Base-by-base conservation (phyloP, 768 basidiomycete genomes). In the Rhodotorula paludigena region DNA sequence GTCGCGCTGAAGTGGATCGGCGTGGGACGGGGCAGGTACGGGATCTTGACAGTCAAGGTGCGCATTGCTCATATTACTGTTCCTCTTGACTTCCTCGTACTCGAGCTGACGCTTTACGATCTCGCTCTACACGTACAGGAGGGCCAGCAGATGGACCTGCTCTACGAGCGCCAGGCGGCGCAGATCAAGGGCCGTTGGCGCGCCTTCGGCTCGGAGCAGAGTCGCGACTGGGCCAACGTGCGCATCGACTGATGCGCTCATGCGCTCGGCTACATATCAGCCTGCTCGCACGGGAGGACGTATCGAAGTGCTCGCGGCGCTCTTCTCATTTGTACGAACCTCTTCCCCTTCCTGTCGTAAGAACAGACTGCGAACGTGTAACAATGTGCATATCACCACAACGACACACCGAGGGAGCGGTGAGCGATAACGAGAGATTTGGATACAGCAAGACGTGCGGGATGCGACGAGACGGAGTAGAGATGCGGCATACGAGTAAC, bases 151-250 rank as follows among this genome's bases (percentile, higher is more conserved):
- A 57, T 45, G 15, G 68, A 69, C 54, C 25, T 56, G 33, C 38
- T 57, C 5, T 69, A 64, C 21, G 62, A 57, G 10, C 47, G 57
- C 6, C 68, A 69, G 39, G 68, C 57, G 15, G 58, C 58, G 16
- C n/a, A 47, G 41, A 69, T 69, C 58, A 69, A 69, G 58, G 59
- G 59, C 47, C 57, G 56, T 36, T 69, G 68, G 68, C 20, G 68
- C 25, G 53, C 53, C 15, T 69, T 69, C 42, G 68, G 68, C 20
- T 48, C 53, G 10, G 52, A 56, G 23, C 58, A 56, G 33, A n/a
- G 20, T 9, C 57, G 61, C 5, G 63, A 69, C 30, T 69, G 68
- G 68, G 52, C 58, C 11, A 36, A n/a, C 16, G 63, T 69, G 1
- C 51, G 38, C 39, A 57, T 69, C 11, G 68, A 69, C 20, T 67